Evolutionary conservation across 768 basidiomycete genomes (phyloP), one percentile per base, ranked within the genome.

Genomic region (Mycena venus): DNA sequence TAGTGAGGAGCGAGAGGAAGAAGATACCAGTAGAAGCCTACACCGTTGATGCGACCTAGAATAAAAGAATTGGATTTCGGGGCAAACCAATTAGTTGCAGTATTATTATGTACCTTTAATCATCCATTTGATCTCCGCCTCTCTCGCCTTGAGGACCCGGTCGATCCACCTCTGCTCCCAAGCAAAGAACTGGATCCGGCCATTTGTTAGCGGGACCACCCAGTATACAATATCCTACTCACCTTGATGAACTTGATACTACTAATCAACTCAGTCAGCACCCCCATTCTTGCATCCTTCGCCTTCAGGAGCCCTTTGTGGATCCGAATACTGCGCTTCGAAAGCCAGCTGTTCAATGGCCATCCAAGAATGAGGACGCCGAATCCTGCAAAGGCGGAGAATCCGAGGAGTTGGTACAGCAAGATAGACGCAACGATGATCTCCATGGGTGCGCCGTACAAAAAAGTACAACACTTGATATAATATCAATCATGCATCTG

Each of bases 191-290:
- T n/a, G n/a, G n/a, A n/a, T n/a, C n/a, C n/a, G n/a, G n/a, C n/a
- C n/a, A n/a, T n/a, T n/a, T n/a, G n/a, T n/a, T n/a, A n/a, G n/a
- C n/a, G n/a, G n/a, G n/a, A n/a, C n/a, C n/a, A n/a, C n/a, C n/a
- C n/a, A n/a, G n/a, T n/a, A n/a, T n/a, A n/a, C n/a, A n/a, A n/a
- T n/a, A n/a, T n/a, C n/a, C n/a, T n/a, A n/a, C n/a, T n/a, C n/a
- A n/a, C n/a, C n/a, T 95, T 95, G 86, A 65, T 49, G 58, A 40
- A 25, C 27, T 77, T 51, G 77, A 91, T 91, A 6, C 91, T 91
- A n/a, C 90, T 89, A 71, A 96, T 92, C 31, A 96, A 83, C 80
- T 97, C 95, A 70, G 91, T 95, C 76, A 96, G 82, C 11, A 95
- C 91, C 1, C 88, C 90, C 91, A 96, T 95, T 15, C 95, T 87